A percentile compares a stretch with the other conserved stretches of the same genome.
Evolutionary conservation across 805 yeast genomes (phyloP).

Genomic region (Myxozyma kluyveri): DNA sequence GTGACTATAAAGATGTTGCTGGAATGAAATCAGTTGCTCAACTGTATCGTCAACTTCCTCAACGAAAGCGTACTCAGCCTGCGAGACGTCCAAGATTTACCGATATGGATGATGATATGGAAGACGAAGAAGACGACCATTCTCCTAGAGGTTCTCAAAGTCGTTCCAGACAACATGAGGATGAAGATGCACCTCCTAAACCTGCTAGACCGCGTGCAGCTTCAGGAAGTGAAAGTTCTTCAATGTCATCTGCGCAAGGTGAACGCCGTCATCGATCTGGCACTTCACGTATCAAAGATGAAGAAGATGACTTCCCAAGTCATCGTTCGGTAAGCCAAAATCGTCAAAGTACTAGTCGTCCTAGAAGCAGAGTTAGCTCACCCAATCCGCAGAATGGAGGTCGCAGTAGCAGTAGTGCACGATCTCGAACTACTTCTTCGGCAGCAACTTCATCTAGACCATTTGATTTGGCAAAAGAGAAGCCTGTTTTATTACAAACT

Average conservation of each 20-base stretch:
- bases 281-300: background rate
- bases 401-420: background rate
- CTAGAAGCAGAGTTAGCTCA: background rate
- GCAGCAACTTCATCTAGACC: background rate
- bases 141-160: constrained; percentile 5
- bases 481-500: constrained; percentile 63
- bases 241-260: background rate
- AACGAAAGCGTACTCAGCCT: constrained; percentile 33
- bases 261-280: background rate
- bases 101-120: constrained; percentile 23
- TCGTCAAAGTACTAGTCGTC: background rate
- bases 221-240: background rate
- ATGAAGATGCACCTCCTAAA: constrained; percentile 11
- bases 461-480: constrained; percentile 54
- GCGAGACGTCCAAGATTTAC: constrained; percentile 28
- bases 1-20: constrained; percentile 50
- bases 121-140: constrained; percentile 23
- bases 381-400: background rate
- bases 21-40: constrained; percentile 51
- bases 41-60: constrained; percentile 49
- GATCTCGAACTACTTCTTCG: background rate
- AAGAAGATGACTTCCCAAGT: background rate
- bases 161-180: background rate
- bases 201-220: constrained; percentile 22
- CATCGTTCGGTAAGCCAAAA: background rate